Conservation (phyloP, 1,284 basidiomycete species). For the Malassezia japonica region DNA sequence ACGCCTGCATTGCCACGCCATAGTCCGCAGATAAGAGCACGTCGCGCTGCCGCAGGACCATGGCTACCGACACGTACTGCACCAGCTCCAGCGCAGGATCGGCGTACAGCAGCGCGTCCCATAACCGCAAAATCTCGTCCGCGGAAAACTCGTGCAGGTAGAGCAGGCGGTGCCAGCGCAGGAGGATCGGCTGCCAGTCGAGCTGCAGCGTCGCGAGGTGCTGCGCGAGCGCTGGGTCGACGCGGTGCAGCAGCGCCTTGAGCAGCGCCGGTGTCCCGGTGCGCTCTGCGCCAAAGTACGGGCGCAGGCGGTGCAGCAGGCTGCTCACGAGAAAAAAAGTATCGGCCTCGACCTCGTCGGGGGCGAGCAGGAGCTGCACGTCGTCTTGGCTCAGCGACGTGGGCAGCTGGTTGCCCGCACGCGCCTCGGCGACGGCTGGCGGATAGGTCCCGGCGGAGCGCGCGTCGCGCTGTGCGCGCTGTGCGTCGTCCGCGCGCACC, state of each 20-base stretch:
- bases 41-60: constrained; percentile 39
- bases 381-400: not conserved
- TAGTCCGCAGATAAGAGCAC: constrained; percentile 32
- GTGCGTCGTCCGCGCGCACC: constrained; percentile 9
- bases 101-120: constrained; percentile 37
- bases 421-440: not conserved
- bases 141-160: constrained; percentile 22
- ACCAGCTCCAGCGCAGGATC: constrained; percentile 29
- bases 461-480: not conserved
- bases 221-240: not conserved
- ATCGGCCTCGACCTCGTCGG: constrained; percentile 10
- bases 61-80: constrained; percentile 38
- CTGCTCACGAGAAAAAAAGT: constrained; percentile 6
- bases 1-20: constrained; percentile 23
- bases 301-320: constrained; percentile 3
- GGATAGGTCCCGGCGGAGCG: not conserved
- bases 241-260: constrained; percentile 12
- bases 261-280: constrained; percentile 6
- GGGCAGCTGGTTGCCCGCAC: not conserved
- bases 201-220: constrained; percentile 3
- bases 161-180: constrained; percentile 16
- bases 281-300: constrained; percentile 2
- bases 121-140: constrained; percentile 28
- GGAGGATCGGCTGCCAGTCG: constrained; percentile 13
- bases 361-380: not conserved